These are phyloP conservation scores for Colletotrichum sp. DNA, from an alignment of 2,329 filamentous ascomycete species.

Conservation along the genomic window DNA sequence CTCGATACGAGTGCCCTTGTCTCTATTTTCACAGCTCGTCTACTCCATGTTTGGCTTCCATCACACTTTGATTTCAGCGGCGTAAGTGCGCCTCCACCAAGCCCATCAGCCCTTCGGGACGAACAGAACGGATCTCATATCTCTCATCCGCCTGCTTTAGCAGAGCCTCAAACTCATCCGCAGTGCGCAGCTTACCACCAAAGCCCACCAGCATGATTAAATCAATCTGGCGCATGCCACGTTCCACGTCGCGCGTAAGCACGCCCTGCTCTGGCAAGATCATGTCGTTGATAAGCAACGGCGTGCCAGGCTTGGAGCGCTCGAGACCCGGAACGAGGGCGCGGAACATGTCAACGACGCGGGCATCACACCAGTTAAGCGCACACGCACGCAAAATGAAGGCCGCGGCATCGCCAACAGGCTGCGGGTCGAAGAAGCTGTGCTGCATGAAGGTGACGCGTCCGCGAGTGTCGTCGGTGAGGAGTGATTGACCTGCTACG, in stretches of 20 bases:
- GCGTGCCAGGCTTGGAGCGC: slow-evolving; percentile 18
- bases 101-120: background rate
- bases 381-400: slow-evolving; percentile 29
- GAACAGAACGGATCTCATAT: background rate
- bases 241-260: slow-evolving; percentile 10
- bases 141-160: background rate
- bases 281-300: slow-evolving; percentile 28
- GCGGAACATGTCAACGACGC: slow-evolving; percentile 27
- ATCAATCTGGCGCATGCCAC: slow-evolving; percentile 25
- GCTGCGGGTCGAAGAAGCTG: slow-evolving; percentile 31
- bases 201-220: slow-evolving; percentile 28
- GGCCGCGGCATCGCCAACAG: slow-evolving; percentile 12
- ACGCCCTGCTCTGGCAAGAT: slow-evolving; percentile 20
- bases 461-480: slow-evolving; percentile 5
- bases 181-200: slow-evolving; percentile 29
- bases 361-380: slow-evolving; percentile 28
- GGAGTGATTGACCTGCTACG: slow-evolving; percentile 16
- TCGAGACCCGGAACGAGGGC: slow-evolving; percentile 28
- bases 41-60: background rate
- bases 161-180: slow-evolving; percentile 18
- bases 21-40: background rate
- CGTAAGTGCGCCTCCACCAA: background rate
- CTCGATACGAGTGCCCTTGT: background rate
- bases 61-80: background rate
- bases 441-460: slow-evolving; percentile 24